Conservation (phyloP, 2,329 filamentous ascomycete species). For the Colletotrichum somersetense region DNA sequence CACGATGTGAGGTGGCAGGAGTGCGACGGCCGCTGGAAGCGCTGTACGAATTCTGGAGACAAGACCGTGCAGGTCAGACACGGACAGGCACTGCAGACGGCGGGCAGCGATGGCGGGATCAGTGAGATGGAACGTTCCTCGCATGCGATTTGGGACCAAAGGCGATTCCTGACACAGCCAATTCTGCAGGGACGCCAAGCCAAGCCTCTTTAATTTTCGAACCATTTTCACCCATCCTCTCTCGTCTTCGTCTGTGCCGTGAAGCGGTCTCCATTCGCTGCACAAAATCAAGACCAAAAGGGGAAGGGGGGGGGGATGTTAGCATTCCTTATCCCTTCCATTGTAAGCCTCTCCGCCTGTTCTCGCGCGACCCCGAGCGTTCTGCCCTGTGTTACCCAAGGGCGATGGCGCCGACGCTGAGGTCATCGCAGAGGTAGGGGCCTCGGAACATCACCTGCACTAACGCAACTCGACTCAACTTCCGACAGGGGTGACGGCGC, state of each 20-base stretch:
- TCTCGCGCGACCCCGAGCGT: not conserved
- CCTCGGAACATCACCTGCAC: constrained; percentile 9
- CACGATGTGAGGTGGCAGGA: constrained; percentile 1
- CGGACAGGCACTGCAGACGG: not conserved
- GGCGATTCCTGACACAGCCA: constrained; percentile 33
- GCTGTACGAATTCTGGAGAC: not conserved
- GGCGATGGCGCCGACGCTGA: constrained; percentile 17
- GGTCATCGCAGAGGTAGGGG: constrained; percentile 27
- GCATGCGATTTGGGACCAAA: constrained; percentile 36
- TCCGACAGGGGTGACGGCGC: constrained; percentile 26
- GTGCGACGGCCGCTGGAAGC: not conserved
- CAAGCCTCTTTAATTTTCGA: constrained; percentile 11
- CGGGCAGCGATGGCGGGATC: constrained; percentile 17
- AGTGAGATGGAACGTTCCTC: constrained; percentile 24
- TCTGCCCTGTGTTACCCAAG: constrained; percentile 4
- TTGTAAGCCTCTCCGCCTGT: not conserved
- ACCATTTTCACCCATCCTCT: not conserved
- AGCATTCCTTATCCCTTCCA: not conserved
- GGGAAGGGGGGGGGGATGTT: not conserved
- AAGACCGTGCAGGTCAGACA: not conserved
- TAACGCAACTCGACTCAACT: constrained; percentile 15
- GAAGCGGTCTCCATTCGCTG: not conserved
- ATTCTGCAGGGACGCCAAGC: constrained; percentile 35
- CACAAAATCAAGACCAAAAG: not conserved
- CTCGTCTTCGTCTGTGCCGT: not conserved